phyloP scores from a whole-genome alignment of 1,139 yeast genomes.

The Lodderomyces theae region DNA sequence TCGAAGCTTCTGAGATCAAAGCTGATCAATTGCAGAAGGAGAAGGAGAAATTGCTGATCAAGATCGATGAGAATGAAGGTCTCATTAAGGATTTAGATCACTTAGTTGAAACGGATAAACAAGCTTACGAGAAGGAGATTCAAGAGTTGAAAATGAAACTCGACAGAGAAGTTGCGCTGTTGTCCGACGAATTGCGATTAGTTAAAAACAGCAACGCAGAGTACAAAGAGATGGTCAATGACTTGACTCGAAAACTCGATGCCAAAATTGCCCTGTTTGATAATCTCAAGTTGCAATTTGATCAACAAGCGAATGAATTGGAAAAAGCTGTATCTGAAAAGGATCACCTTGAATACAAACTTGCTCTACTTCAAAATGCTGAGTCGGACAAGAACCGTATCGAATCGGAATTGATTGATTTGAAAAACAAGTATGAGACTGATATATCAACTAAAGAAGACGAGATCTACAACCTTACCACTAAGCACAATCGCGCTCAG shows the following conservation, averaged over 20 bases:
- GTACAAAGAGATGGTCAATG: background rate
- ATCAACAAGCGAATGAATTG: background rate
- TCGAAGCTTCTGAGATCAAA: background rate
- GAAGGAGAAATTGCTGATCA: background rate
- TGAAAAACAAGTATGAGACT: background rate
- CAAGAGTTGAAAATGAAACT: background rate
- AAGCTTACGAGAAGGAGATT: background rate
- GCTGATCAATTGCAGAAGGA: background rate
- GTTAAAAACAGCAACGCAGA: background rate
- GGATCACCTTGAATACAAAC: background rate
- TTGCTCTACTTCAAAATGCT: background rate
- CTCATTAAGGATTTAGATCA: background rate
- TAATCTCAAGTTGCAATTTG: background rate
- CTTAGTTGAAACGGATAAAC: background rate
- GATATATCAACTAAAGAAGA: background rate
- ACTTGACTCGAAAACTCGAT: background rate
- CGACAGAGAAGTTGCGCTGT: background rate
- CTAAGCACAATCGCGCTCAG: background rate
- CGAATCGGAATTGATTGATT: conserved; percentile 1
- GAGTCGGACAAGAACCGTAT: background rate
- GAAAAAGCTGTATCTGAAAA: background rate
- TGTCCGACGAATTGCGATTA: background rate
- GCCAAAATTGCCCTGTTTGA: background rate
- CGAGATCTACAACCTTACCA: background rate
- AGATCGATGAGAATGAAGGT: background rate